Base-by-base conservation (phyloP, 2,329 filamentous ascomycete genomes). In the Fusarium sp. region DNA sequence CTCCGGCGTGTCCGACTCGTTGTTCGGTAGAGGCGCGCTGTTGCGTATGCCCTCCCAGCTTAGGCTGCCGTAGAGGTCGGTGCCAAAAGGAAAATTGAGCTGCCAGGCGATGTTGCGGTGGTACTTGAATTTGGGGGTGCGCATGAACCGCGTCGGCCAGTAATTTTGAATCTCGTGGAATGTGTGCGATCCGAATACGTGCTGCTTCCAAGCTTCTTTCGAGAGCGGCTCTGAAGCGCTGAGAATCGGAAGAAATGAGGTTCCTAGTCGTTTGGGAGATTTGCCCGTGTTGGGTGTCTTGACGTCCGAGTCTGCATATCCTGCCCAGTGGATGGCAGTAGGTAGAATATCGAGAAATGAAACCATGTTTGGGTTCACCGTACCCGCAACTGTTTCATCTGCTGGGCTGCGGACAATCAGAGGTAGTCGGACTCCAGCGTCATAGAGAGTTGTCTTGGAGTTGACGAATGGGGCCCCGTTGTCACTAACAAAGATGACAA, bases 101-200 rank as follows among this genome's bases (percentile, higher is more conserved):
- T 78, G 73, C 82, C 82, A 86, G 7, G 81, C 80, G 2, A 86
- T 75, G 62, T 86, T 86, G 12, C 84, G 80, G 66, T 86, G 28
- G 84, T 80, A 5, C 77, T 82, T 41, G 34, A 78, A 85, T 9
- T 73, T 72, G 0, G 65, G 68, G 7, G 74, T 79, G 9, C 84
- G 82, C 30, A 86, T 72, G 68, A 79, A 82, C 7, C 84, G 78
- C 1, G 84, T 86, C 0, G 85, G 84, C 79, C 81, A 87, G 74
- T 86, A 86, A 62, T 86, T 85, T 6, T 78, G 79, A 6, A 83
- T 76, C 62, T 86, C 84, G 62, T 87, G 85, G 70, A 86, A 86
- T 1, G 85, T 86, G 70, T 86, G 85, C 1, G 83, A 85, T 16
- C 85, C 84, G 61, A 82, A 86, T 11, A 86, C 80, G n/a, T 48